Percentiles rank a stretch among this genome's conserved stretches.
Evolutionary conservation across 1,139 yeast species (phyloP).

Genomic region (Wickerhamomyces sp.): DNA sequence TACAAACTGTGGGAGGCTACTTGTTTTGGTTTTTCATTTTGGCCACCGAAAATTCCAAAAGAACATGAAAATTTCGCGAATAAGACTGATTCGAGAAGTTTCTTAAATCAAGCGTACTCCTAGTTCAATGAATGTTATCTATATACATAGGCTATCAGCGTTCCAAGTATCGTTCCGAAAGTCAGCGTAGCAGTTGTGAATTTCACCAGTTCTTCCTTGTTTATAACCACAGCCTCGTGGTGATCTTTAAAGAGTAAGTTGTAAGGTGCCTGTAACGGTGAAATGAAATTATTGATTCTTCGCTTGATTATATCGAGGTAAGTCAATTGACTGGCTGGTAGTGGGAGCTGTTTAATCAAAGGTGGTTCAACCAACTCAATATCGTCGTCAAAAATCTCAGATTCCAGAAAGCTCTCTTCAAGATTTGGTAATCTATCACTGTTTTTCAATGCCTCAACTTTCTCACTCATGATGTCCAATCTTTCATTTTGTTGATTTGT

Average conservation of each 20-base stretch:
- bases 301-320: neutral
- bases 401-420: conserved; percentile 14
- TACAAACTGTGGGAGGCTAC: too few relatives aligned
- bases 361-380: conserved; percentile 14
- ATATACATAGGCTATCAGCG: conserved; percentile 1
- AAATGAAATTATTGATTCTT: neutral
- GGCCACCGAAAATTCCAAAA: conserved; percentile 14
- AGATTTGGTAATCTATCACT: conserved; percentile 15
- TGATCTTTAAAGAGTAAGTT: conserved; percentile 5
- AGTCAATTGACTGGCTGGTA: conserved; percentile 2
- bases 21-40: conserved; percentile 4
- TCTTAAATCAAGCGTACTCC: neutral
- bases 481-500: conserved; percentile 24
- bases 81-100: neutral
- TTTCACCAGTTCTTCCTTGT: conserved; percentile 5
- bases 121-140: neutral
- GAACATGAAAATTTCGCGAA: neutral
- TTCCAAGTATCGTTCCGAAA: conserved; percentile 2
- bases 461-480: conserved; percentile 21
- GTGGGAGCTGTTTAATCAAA: conserved; percentile 10
- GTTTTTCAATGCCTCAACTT: conserved; percentile 18
- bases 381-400: conserved; percentile 16
- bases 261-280: conserved; percentile 9
- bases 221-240: conserved; percentile 3
- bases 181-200: conserved; percentile 1